These are phyloP conservation scores for Alternaria sp. DNA, from an alignment of 2,329 filamentous ascomycete genomes.

Conservation along the genomic window DNA sequence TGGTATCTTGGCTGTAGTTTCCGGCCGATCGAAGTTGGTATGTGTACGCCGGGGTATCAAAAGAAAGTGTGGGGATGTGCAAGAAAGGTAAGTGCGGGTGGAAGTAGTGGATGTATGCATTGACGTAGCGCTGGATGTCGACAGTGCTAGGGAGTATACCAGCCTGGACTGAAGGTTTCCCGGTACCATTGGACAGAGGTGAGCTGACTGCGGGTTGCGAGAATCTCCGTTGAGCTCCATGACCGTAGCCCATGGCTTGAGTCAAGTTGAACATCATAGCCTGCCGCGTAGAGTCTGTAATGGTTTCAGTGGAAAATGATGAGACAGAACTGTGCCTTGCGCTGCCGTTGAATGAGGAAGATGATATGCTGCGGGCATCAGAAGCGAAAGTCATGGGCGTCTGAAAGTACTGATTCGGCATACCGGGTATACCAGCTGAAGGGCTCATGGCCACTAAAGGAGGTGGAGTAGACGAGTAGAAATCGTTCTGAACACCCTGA, in stretches of 20 bases:
- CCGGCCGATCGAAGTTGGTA: conserved; percentile 64
- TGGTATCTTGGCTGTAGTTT: conserved; percentile 60
- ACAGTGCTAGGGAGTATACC: conserved; percentile 76
- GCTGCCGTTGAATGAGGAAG: conserved; percentile 73
- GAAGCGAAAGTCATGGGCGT: conserved; percentile 72
- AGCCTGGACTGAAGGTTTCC: conserved; percentile 51
- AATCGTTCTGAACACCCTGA: conserved; percentile 71
- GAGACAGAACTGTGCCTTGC: conserved; percentile 65
- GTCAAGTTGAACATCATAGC: conserved; percentile 67
- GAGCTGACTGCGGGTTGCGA: conserved; percentile 64
- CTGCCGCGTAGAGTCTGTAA: conserved; percentile 70
- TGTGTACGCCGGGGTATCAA: conserved; percentile 76
- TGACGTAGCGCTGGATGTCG: conserved; percentile 89
- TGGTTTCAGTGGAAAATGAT: conserved; percentile 67
- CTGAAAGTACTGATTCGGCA: conserved; percentile 66
- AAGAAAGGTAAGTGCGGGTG: conserved; percentile 95
- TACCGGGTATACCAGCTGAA: conserved; percentile 68
- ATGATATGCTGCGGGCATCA: conserved; percentile 67
- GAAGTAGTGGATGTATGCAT: conserved; percentile 88
- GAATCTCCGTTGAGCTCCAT: conserved; percentile 59
- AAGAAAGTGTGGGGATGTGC: conserved; percentile 88
- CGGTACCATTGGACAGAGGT: conserved; percentile 51
- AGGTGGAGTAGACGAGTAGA: conserved; percentile 80
- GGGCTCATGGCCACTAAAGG: conserved; percentile 77
- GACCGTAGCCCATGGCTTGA: conserved; percentile 62